Evolutionary conservation across 306 rosid genomes (phyloP).

Genomic region (Oemleria cerasiformis): DNA sequence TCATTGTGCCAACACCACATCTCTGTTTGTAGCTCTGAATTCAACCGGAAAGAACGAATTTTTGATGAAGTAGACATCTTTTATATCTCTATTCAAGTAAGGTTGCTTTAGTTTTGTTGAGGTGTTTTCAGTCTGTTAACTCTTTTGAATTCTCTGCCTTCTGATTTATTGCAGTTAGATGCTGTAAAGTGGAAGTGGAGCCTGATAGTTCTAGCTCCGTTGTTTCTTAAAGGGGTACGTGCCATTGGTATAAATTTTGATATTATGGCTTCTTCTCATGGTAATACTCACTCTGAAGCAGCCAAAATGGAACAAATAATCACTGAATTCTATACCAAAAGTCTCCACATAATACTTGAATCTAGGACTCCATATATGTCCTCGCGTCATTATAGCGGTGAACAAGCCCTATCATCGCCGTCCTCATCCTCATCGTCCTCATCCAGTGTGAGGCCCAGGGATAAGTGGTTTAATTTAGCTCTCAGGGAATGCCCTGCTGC

Average conservation of each 20-base stretch:
- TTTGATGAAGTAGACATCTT: not conserved
- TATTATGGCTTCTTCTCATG: conserved; percentile 58
- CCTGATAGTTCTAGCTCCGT: not conserved
- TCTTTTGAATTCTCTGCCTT: not conserved
- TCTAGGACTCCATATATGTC: conserved; percentile 61
- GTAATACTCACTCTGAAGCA: conserved; percentile 61
- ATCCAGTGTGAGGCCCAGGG: conserved; percentile 72
- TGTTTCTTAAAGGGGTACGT: conserved; percentile 5
- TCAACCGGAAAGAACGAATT: too few relatives aligned
- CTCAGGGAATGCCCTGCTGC: conserved; percentile 67
- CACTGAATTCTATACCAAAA: conserved; percentile 73
- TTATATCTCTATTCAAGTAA: not conserved
- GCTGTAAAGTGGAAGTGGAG: conserved; percentile 1
- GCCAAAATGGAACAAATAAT: conserved; percentile 69
- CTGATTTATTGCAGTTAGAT: conserved; percentile 15
- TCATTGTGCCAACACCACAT: not conserved
- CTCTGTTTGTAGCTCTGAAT: not conserved
- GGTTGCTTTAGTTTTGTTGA: not conserved
- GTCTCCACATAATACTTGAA: conserved; percentile 74
- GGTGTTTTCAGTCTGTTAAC: not conserved
- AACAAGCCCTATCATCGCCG: conserved; percentile 53
- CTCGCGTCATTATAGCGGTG: conserved; percentile 58
- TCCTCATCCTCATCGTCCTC: conserved; percentile 72
- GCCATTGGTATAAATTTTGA: not conserved
- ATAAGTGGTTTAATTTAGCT: conserved; percentile 86